phyloP scores from a whole-genome alignment of 176 grass and related monocot genomes.

The Zoysia japonica region DNA sequence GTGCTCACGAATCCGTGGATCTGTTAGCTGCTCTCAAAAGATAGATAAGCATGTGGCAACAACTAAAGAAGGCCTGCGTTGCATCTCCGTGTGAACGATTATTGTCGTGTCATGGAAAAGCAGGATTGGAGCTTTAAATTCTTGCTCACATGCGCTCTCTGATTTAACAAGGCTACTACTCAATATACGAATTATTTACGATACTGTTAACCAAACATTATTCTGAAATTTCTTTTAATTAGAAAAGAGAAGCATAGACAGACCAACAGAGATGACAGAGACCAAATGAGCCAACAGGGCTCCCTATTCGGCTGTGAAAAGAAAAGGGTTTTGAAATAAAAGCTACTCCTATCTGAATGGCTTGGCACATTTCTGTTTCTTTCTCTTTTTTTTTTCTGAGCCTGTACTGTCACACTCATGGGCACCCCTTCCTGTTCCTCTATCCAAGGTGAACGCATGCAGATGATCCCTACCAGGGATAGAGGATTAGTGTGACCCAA shows the following conservation, averaged over 20 bases:
- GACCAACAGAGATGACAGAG: no score
- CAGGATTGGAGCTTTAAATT: conserved; percentile 19
- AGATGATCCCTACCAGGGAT: not conserved
- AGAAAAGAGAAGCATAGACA: no score
- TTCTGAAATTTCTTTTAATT: not conserved
- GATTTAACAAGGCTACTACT: not conserved
- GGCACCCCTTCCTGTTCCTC: not conserved
- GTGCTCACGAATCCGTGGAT: not conserved
- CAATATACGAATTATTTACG: not conserved
- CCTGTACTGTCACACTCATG: not conserved
- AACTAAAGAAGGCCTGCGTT: conserved; percentile 27
- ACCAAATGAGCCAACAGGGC: no score
- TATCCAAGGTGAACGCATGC: not conserved
- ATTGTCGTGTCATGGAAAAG: not conserved
- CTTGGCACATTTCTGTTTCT: no score
- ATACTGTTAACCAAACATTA: not conserved
- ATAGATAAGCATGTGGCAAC: conserved; percentile 26
- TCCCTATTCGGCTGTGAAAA: no score
- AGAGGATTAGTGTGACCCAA: conserved; percentile 47
- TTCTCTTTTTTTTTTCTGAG: no score
- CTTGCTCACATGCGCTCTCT: conserved; percentile 4
- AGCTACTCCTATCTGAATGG: no score
- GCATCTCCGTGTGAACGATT: conserved; percentile 14
- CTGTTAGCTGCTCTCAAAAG: not conserved
- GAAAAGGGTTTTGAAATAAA: no score